Base-by-base conservation (phyloP, 257 asterid species). In the Fraxinus anomala region DNA sequence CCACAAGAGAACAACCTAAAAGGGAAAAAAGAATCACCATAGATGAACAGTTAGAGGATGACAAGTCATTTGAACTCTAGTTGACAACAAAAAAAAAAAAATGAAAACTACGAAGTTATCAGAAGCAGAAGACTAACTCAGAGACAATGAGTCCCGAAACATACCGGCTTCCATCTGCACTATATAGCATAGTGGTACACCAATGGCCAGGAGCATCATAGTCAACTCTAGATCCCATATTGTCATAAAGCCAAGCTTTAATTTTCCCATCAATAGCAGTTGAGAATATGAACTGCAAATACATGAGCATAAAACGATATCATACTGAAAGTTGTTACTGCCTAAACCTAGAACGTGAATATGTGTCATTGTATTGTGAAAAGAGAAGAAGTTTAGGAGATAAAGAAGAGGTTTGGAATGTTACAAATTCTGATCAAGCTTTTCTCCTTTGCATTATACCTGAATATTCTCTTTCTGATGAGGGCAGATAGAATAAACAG, bases 161-260 rank as follows among this genome's bases (percentile, higher is more conserved):
- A 72, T 83, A 92, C 99, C 99, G 91, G 79, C 94, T 91, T 74
- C 99, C 99, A 86, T 96, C 99, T 70, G 98, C 98, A 86, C 97
- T 92, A 77, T 91, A 95, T 75, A 90, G 92, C 99, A 95, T 92
- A 65, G 96, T 89, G 74, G 98, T 92, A 79, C 99, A 96, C 93
- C 97, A 93, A 77, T 82, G 97, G 69, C 99, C 99, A 69, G 99
- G 99, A 82, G 99, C 98, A 89, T 92, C 96, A 83, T 96, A 96
- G 84, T 96, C 99, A 82, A 93, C 99, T 80, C 99, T 85, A 44
- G 99, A 93, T 78, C 99, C 99, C 94, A 91, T 66, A 85, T 89
- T 89, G 83, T 92, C 99, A 80, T 96, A 93, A 67, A 96, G 89
- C 99, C 99, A 96, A 36, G 98, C 99, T 87, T 96, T 96, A 44